Conservation (phyloP, 2,329 filamentous ascomycete species). For the Fusarium duplospermum region DNA sequence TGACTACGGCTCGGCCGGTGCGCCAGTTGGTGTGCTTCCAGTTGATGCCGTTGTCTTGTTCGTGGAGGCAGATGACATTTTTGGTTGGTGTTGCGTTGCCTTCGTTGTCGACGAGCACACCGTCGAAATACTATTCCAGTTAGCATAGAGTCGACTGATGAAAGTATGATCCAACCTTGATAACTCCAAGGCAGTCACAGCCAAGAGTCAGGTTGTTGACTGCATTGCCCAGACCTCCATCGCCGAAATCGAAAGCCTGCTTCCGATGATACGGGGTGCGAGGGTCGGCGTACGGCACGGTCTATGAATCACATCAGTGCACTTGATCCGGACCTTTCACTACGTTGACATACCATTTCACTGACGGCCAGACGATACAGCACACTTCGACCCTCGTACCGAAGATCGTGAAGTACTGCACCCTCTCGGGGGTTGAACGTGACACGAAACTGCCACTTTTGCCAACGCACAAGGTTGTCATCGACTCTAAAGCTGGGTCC, state of each 20-base stretch:
- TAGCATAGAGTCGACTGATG: background rate
- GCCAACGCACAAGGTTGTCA: constrained; percentile 63
- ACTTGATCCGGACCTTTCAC: fast-evolving
- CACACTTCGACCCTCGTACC: constrained; percentile 73
- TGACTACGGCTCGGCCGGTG: constrained; percentile 70
- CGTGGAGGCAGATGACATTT: constrained; percentile 73
- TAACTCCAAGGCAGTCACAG: constrained; percentile 76
- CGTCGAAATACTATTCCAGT: constrained; percentile 49
- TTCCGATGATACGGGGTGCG: constrained; percentile 72
- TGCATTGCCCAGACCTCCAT: constrained; percentile 72
- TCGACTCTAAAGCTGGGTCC: constrained; percentile 56
- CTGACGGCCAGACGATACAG: constrained; percentile 74
- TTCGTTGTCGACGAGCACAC: constrained; percentile 45
- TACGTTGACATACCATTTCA: constrained; percentile 67
- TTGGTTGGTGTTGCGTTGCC: constrained; percentile 57
- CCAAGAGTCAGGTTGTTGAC: constrained; percentile 75
- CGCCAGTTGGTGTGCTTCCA: constrained; percentile 80
- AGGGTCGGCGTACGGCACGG: constrained; percentile 74
- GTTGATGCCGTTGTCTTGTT: constrained; percentile 76
- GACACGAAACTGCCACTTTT: constrained; percentile 76
- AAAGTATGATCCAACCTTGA: constrained; percentile 42
- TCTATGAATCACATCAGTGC: constrained; percentile 21
- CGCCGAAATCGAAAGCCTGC: constrained; percentile 77
- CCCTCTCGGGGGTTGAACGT: constrained; percentile 78
- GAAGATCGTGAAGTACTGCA: constrained; percentile 74